Base-by-base conservation (phyloP, 2,329 filamentous ascomycete genomes). In the Xylariales sp. region DNA sequence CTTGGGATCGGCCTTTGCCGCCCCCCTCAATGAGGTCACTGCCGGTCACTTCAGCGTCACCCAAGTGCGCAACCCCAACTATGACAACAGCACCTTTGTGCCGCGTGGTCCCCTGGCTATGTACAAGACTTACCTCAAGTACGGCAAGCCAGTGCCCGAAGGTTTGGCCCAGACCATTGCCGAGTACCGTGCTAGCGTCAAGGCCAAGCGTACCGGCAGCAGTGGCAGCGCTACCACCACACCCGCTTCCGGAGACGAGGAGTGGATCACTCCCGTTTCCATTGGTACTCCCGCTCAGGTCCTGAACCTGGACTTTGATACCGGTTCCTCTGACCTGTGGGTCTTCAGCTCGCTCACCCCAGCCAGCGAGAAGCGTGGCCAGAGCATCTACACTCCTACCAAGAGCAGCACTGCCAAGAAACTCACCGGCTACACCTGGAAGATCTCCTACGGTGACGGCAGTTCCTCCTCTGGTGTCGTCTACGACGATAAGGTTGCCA, bases 61-160 rank as follows among this genome's bases (percentile, higher is more conserved):
- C 34, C 52, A 54, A 42, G 45, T 54, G 23, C 38, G 46, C 38
- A 54, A 54, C 45, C n/a, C 44, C 6, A 30, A 42, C 29, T 56
- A 53, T 46, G 50, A 46, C 43, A 44, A 48, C 31, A 21, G 31
- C 19, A 33, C 31, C 19, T 35, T 35, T 27, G 33, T 35, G 10
- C 20, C 33, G 12, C 46, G 52, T 28, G 54, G 54, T 20, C 41
- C 54, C 20, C 43, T 45, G 12, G 49, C 53, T 40, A 35, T 57
- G 25, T 51, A 51, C 19, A 55, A 46, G 45, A 46, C 52, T n/a
- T 57, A 55, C 45, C 41, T 55, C 28, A 57, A 57, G 39, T 57
- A 53, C 41, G 54, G 54, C 16, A 43, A 31, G 21, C 38, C 48
- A 15, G 31, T 55, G 23, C 54, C 54, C 16, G 48, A 50, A 14